Conservation (phyloP, 139 green algal species). For the Chlorella vulgaris region DNA sequence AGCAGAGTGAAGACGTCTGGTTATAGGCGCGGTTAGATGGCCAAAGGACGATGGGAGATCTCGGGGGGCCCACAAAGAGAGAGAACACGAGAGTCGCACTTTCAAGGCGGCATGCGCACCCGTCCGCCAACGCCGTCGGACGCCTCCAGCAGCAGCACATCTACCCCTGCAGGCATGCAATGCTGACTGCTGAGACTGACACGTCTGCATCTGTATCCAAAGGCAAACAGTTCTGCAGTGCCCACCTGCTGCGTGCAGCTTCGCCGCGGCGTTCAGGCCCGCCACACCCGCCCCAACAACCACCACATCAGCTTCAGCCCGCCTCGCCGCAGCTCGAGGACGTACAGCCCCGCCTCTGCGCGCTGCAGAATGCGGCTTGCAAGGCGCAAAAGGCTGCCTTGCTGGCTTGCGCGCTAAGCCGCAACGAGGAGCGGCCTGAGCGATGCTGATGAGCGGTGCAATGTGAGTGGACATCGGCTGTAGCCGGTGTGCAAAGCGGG, state of each 20-base stretch:
- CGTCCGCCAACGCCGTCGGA: conserved; percentile 90
- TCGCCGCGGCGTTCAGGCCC: conserved; percentile 10
- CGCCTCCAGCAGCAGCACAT: conserved; percentile 80
- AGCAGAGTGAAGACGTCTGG: no score
- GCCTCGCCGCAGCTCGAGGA: background rate
- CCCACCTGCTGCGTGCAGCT: conserved; percentile 14
- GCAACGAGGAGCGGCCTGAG: background rate
- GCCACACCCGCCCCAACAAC: conserved; percentile 22
- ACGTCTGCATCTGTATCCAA: background rate
- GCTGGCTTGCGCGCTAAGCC: background rate
- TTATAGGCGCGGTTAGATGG: no score
- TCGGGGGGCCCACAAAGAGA: no score
- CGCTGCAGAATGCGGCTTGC: background rate
- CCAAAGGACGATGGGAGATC: no score
- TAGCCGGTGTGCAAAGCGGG: no score
- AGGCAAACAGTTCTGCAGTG: background rate
- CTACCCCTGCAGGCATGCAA: conserved; percentile 33
- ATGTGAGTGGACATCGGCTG: no score
- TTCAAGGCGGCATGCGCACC: conserved; percentile 44
- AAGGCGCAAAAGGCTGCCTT: background rate
- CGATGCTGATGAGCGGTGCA: background rate
- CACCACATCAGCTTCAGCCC: conserved; percentile 11
- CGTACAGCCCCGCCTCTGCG: background rate
- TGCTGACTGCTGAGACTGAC: background rate
- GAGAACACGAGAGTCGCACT: no score